Evolutionary conservation across 192 early-diverging fungal species (phyloP).

Genomic region (Podila minutissima): DNA sequence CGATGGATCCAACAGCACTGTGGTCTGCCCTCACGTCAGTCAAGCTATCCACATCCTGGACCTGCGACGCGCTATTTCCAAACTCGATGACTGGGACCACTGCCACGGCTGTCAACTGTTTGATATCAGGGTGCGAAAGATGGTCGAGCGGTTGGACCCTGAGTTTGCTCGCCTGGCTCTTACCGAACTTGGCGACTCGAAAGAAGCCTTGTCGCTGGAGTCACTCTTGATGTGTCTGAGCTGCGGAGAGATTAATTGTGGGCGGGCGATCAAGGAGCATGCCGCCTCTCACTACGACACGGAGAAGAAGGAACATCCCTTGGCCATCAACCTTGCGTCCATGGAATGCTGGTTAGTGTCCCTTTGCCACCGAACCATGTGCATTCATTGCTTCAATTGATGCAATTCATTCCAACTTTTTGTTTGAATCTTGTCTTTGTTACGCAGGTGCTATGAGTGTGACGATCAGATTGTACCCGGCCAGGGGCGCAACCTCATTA

Average conservation of each 20-base stretch:
- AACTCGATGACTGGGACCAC: constrained; percentile 33
- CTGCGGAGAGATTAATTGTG: constrained; percentile 28
- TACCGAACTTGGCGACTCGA: neutral
- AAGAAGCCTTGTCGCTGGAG: neutral
- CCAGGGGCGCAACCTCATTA: constrained; percentile 9
- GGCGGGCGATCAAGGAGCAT: constrained; percentile 8
- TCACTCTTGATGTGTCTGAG: constrained; percentile 17
- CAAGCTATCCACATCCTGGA: constrained; percentile 17
- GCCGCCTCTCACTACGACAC: neutral
- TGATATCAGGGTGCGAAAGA: neutral
- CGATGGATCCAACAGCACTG: constrained; percentile 13
- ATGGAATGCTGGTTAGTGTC: constrained; percentile 9
- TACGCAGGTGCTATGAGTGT: constrained; percentile 31
- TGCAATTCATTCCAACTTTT: neutral
- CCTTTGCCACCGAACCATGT: neutral
- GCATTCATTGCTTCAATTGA: neutral
- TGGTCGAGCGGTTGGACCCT: neutral
- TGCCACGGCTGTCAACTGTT: neutral
- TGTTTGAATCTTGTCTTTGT: neutral
- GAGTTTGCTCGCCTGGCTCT: neutral
- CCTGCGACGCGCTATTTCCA: constrained; percentile 5
- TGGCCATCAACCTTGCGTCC: constrained; percentile 12
- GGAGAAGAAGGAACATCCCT: constrained; percentile 1
- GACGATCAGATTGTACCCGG: constrained; percentile 10
- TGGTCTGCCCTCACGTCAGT: constrained; percentile 28